phyloP scores from a whole-genome alignment of 768 basidiomycete genomes.

The Trametes sanguinea region DNA sequence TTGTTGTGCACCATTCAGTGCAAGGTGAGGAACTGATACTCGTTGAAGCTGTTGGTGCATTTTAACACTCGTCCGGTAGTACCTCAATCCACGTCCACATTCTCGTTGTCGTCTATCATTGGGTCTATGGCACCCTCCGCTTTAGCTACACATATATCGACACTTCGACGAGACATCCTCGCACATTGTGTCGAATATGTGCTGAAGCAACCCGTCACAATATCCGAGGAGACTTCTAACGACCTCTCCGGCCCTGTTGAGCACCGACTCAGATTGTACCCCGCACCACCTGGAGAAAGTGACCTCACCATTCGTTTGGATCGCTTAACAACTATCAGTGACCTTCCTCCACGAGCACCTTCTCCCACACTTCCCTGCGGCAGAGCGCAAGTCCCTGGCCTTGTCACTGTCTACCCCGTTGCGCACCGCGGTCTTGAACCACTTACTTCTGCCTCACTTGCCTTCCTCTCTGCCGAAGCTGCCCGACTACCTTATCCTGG shows the following conservation, averaged over 20 bases:
- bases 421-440: conserved; percentile 59
- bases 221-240: conserved; percentile 41
- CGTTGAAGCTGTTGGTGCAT: neutral
- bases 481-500: conserved; percentile 59
- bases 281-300: conserved; percentile 45
- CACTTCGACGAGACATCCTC: conserved; percentile 65
- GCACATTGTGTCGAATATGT: conserved; percentile 59
- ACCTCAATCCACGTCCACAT: conserved; percentile 54
- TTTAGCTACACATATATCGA: conserved; percentile 56
- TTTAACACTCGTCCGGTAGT: conserved; percentile 41
- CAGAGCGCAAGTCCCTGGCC: conserved; percentile 49
- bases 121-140: conserved; percentile 58
- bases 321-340: conserved; percentile 56
- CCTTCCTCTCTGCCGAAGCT: conserved; percentile 65
- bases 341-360: conserved; percentile 64
- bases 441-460: conserved; percentile 67
- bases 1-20: conserved; percentile 55
- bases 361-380: conserved; percentile 54
- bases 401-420: conserved; percentile 62
- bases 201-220: conserved; percentile 52
- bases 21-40: conserved; percentile 37
- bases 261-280: conserved; percentile 50
- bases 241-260: conserved; percentile 38
- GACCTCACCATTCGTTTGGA: conserved; percentile 47
- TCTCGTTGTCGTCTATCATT: conserved; percentile 53